A percentile compares a stretch with the other conserved stretches of the same genome.
phyloP scores from a whole-genome alignment of 1,284 basidiomycete genomes.

The Chondrostereum purpureum region DNA sequence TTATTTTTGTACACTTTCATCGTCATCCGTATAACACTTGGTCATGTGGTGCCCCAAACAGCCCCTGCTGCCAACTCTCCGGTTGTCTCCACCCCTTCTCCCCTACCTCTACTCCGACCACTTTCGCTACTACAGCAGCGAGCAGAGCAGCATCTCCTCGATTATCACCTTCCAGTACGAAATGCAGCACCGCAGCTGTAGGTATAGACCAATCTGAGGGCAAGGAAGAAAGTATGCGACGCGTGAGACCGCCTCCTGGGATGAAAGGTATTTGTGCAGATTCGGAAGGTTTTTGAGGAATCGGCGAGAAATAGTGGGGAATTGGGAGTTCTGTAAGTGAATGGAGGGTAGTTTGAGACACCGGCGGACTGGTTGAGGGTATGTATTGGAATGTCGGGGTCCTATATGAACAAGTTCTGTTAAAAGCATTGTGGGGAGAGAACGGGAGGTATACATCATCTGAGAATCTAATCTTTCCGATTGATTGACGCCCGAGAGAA shows the following conservation, averaged over 20 bases:
- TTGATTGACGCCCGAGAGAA: slow-evolving; percentile 70
- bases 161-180: slow-evolving; percentile 76
- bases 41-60: slow-evolving; percentile 70
- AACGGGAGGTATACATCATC: slow-evolving; percentile 51
- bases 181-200: slow-evolving; percentile 52
- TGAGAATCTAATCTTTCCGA: slow-evolving; percentile 69
- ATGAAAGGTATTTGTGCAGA: slow-evolving; percentile 48
- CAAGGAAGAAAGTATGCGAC: slow-evolving; percentile 53
- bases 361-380: slow-evolving; percentile 31
- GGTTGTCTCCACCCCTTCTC: slow-evolving; percentile 52
- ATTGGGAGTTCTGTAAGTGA: slow-evolving; percentile 38
- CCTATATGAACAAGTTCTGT: slow-evolving; percentile 27
- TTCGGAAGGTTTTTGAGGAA: slow-evolving; percentile 26
- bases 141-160: slow-evolving; percentile 61
- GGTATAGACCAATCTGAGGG: slow-evolving; percentile 52
- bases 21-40: slow-evolving; percentile 58
- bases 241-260: slow-evolving; percentile 69
- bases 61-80: slow-evolving; percentile 55
- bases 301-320: slow-evolving; percentile 42
- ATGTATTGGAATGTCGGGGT: slow-evolving; percentile 54
- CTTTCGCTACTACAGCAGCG: slow-evolving; percentile 45
- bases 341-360: slow-evolving; percentile 32
- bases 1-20: slow-evolving; percentile 1
- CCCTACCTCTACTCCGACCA: slow-evolving; percentile 32
- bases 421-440: slow-evolving; percentile 4